Conservation (phyloP, 2,329 filamentous ascomycete genomes). For the Pseudocercospora crystallina region DNA sequence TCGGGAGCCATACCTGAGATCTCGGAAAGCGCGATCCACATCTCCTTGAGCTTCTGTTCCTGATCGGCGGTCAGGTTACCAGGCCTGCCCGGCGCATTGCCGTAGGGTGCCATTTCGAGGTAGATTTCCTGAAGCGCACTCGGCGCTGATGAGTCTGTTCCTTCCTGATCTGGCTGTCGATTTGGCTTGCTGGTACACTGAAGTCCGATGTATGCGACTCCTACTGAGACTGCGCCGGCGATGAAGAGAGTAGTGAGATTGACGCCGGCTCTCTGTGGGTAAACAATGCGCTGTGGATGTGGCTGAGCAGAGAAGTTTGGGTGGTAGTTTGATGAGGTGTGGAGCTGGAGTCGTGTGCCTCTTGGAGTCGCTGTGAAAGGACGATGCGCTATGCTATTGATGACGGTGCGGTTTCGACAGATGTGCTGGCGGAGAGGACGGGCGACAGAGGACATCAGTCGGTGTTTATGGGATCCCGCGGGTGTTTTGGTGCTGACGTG, state of each 20-base stretch:
- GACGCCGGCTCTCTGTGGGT: constrained; percentile 16
- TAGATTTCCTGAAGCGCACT: constrained; percentile 13
- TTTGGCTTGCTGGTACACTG: constrained; percentile 14
- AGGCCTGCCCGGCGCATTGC: constrained; percentile 64
- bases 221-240: constrained; percentile 23
- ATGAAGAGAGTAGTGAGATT: constrained; percentile 26
- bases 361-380: too few relatives aligned
- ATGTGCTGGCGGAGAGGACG: too few relatives aligned
- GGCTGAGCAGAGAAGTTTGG: not conserved
- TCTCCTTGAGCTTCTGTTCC: constrained; percentile 80
- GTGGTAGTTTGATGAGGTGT: constrained; percentile 1
- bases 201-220: constrained; percentile 25
- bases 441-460: too few relatives aligned
- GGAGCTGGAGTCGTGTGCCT: constrained; percentile 3
- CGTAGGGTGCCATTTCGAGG: constrained; percentile 33
- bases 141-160: constrained; percentile 14
- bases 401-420: too few relatives aligned
- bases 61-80: constrained; percentile 88
- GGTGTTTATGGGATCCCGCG: too few relatives aligned
- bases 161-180: not conserved
- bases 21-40: constrained; percentile 76
- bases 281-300: not conserved
- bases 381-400: too few relatives aligned
- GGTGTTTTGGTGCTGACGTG: too few relatives aligned
- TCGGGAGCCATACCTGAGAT: constrained; percentile 63